These are phyloP conservation scores for Globisporangium middletonii DNA, from an alignment of 352 stramenopile genomes.

Conservation along the genomic window DNA sequence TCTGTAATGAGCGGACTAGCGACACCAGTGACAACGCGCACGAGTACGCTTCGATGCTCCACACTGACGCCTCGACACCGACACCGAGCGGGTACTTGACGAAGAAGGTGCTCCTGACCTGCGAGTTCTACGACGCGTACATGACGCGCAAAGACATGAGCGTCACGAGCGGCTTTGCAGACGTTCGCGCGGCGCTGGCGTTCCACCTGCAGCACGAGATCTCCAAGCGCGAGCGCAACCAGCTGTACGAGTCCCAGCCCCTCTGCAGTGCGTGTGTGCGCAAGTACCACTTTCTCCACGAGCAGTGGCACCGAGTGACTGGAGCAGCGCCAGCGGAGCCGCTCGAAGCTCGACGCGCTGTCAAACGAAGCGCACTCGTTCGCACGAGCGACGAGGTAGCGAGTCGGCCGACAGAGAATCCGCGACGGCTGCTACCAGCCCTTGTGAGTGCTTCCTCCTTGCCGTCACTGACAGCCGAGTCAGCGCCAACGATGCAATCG, in stretches of 20 bases:
- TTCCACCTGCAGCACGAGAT: slow-evolving; percentile 58
- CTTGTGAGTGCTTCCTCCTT: not conserved
- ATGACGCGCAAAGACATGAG: slow-evolving; percentile 33
- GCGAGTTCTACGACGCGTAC: slow-evolving; percentile 57
- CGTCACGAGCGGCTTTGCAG: slow-evolving; percentile 30
- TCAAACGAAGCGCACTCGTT: not conserved
- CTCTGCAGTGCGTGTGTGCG: slow-evolving; percentile 40
- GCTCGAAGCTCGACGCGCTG: not conserved
- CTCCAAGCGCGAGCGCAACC: slow-evolving; percentile 36
- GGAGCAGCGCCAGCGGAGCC: not conserved
- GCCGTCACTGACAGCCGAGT: not conserved
- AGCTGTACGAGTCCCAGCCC: slow-evolving; percentile 53
- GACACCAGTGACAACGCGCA: not conserved
- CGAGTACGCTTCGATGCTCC: slow-evolving; percentile 4
- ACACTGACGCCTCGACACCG: not conserved
- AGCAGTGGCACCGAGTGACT: slow-evolving; percentile 28
- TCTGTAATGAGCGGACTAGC: slow-evolving; percentile 13
- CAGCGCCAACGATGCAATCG: not conserved
- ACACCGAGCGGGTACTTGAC: slow-evolving; percentile 42
- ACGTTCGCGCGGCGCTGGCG: slow-evolving; percentile 29
- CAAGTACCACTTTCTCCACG: slow-evolving; percentile 36
- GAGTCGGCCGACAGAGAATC: not conserved
- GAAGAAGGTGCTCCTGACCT: slow-evolving; percentile 65
- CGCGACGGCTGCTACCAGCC: slow-evolving; percentile 11
- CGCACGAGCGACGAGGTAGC: too few relatives aligned